Base-by-base conservation (phyloP, 495 filamentous ascomycete genomes). In the Aspergillus biplanus region DNA sequence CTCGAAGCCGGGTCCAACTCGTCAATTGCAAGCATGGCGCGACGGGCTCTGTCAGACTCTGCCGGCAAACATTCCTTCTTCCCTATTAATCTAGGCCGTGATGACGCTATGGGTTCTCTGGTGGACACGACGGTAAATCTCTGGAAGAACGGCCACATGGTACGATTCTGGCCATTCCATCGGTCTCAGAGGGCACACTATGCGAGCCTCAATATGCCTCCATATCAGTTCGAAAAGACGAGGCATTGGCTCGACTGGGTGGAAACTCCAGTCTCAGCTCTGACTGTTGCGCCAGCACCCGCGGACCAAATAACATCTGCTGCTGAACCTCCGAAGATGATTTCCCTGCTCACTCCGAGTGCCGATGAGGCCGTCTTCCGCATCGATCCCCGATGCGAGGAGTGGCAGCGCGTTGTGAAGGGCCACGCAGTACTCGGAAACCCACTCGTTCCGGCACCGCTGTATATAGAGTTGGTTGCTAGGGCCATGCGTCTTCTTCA, bases 401-500 rank as follows among this genome's bases (percentile, higher is more conserved):
- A 27, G 21, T 27, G 21, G 21, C 21, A 27, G 55, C 35, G 48
- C n/a, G 52, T 56, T 1, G 32, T 27, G 21, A 27, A 42, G 13
- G 80, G 80, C 21, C 80, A 83, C 65, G 70, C 71, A 0, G 75
- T 80, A 15, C 52, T 70, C 13, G 70, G 66, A 12, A 63, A 77
- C 37, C 50, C 60, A 15, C 69, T 83, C 1, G 74, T 71, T 46
- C 80, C 80, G 16, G 80, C 78, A 15, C 73, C 79, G 0, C 61
- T 83, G 55, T 83, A 81, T 48, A 35, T 80, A 35, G 80, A 83
- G 53, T 52, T 80, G 7, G 73, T 68, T 47, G n/a, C 60, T 11
- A 11, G n/a, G 8, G 39, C 35, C 65, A 60, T 12, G 71, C 70
- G 8, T 63, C 69, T n/a, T n/a, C 60, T 9, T 16, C 4, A 35